Percentiles rank a stretch among this genome's conserved stretches.
Conservation (phyloP, 192 early-diverging fungal genomes). For the Phlyctochytrium planicorne region DNA sequence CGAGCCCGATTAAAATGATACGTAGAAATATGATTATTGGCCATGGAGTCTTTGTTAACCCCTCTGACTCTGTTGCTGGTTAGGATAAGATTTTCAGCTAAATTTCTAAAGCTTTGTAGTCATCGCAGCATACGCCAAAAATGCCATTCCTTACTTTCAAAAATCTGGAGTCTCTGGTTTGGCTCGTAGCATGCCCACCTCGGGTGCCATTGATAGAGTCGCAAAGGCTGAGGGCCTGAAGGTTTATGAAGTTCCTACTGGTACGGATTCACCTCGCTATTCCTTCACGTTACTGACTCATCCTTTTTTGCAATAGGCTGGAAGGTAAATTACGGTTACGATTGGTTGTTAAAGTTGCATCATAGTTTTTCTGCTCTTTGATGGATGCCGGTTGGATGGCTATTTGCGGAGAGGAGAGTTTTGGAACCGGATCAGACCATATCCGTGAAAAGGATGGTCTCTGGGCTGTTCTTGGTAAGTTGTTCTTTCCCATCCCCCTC, state of each 20-base stretch:
- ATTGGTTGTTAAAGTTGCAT: neutral
- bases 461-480: conserved; percentile 86
- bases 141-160: conserved; percentile 90
- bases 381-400: conserved; percentile 94
- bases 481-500: neutral
- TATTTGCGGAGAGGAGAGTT: conserved; percentile 97
- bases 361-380: conserved; percentile 95
- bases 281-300: conserved; percentile 26
- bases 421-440: conserved; percentile 98
- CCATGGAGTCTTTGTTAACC: conserved; percentile 91
- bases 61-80: conserved; percentile 91
- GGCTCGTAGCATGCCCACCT: conserved; percentile 96
- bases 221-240: conserved; percentile 77
- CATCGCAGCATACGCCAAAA: conserved; percentile 84
- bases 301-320: conserved; percentile 43
- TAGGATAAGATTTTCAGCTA: conserved; percentile 5
- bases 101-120: conserved; percentile 34
- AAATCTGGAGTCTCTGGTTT: conserved; percentile 81
- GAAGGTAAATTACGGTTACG: conserved; percentile 37
- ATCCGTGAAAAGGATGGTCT: conserved; percentile 99
- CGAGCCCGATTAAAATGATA: conserved; percentile 14
- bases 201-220: conserved; percentile 83
- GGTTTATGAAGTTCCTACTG: conserved; percentile 89
- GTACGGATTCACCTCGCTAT: neutral
- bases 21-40: conserved; percentile 92